These are phyloP conservation scores for Pythium aquatile DNA, from an alignment of 352 stramenopile genomes.

Conservation along the genomic window DNA sequence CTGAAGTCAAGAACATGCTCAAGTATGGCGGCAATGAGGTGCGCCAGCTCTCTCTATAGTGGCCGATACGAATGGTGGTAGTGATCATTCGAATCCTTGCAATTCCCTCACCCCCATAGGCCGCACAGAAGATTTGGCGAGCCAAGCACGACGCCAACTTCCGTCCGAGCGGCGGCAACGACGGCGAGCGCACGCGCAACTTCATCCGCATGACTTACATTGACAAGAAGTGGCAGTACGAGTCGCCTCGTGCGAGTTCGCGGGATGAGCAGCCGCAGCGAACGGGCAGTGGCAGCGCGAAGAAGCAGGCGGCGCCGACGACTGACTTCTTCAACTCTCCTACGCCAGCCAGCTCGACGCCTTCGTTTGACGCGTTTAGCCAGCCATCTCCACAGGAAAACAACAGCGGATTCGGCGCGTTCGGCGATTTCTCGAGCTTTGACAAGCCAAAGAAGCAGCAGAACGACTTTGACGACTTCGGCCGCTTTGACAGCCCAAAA, in stretches of 20 bases:
- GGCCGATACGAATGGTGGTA: background rate
- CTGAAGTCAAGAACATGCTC: constrained; percentile 88
- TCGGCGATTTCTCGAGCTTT: constrained; percentile 83
- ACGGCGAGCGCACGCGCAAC: constrained; percentile 84
- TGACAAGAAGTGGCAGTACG: constrained; percentile 86
- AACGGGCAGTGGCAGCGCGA: constrained; percentile 43
- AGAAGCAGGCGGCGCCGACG: constrained; percentile 35
- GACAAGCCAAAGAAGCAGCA: constrained; percentile 37
- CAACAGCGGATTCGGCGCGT: constrained; percentile 48
- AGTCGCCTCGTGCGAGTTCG: constrained; percentile 59
- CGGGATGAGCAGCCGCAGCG: constrained; percentile 45
- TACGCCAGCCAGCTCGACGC: constrained; percentile 26
- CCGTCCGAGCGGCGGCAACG: constrained; percentile 62
- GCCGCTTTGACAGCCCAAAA: constrained; percentile 26
- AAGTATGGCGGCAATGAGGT: constrained; percentile 90
- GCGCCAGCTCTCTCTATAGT: background rate
- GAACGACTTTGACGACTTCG: constrained; percentile 41
- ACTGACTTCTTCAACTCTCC: constrained; percentile 50
- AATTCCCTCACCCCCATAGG: constrained; percentile 28
- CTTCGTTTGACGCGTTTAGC: constrained; percentile 38
- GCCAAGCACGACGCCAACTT: constrained; percentile 81
- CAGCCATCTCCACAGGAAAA: constrained; percentile 16
- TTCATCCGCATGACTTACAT: constrained; percentile 89
- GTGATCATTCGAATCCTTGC: background rate
- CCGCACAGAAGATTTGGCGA: constrained; percentile 83